Conservation (phyloP, 2,329 filamentous ascomycete genomes). For the Plenodomus tracheiphilus region DNA sequence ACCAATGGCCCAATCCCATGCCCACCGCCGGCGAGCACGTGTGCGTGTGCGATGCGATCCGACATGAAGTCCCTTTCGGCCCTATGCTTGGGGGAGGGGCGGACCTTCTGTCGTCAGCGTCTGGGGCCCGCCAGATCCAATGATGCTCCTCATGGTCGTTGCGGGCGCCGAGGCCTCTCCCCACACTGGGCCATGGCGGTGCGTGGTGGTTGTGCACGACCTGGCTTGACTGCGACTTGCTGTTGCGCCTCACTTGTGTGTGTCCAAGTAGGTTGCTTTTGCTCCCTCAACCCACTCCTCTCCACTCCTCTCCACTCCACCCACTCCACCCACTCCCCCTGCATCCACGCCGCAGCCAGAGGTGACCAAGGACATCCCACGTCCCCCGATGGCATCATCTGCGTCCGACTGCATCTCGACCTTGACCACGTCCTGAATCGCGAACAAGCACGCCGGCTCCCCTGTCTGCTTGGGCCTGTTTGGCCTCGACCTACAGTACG, state of each 20-base stretch:
- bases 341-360: not conserved
- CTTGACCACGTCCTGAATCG: constrained; percentile 1
- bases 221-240: too few species aligned
- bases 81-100: constrained; percentile 8
- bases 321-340: not conserved
- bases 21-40: constrained; percentile 19
- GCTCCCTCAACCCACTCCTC: too few species aligned
- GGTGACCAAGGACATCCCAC: not conserved
- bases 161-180: too few species aligned
- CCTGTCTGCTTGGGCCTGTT: not conserved
- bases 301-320: constrained; percentile 3
- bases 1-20: constrained; percentile 21
- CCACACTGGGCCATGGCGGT: not conserved
- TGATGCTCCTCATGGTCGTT: not conserved
- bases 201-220: too few species aligned
- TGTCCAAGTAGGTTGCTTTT: too few species aligned
- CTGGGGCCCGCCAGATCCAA: not conserved
- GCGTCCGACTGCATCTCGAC: not conserved
- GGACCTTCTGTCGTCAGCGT: constrained; percentile 5
- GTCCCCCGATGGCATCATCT: constrained; percentile 1
- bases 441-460: not conserved
- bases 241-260: too few species aligned
- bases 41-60: constrained; percentile 30
- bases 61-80: constrained; percentile 19
- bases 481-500: too few species aligned